Evolutionary conservation across 176 grass and related monocot genomes (phyloP).

Genomic region (Aegilops sharonensis): DNA sequence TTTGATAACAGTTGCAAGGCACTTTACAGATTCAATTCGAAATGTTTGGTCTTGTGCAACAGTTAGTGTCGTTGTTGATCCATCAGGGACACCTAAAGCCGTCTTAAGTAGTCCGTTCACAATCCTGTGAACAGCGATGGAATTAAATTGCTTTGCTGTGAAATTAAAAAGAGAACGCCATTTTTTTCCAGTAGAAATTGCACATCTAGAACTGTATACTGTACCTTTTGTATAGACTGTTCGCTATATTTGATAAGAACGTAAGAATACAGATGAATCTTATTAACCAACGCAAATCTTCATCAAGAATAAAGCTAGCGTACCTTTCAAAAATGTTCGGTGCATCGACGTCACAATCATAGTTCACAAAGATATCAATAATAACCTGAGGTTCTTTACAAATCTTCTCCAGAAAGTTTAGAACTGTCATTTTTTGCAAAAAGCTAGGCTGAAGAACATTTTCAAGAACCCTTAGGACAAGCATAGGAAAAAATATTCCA

Average conservation of each 20-base stretch:
- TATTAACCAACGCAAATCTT: background rate
- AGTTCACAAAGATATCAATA: conserved; percentile 97
- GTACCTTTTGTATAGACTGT: conserved; percentile 1
- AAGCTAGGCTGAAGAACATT: conserved; percentile 96
- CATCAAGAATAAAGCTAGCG: background rate
- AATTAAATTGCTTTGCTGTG: conserved; percentile 52
- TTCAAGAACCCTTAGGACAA: conserved; percentile 89
- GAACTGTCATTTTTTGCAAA: conserved; percentile 95
- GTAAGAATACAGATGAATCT: background rate
- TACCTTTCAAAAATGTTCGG: conserved; percentile 99
- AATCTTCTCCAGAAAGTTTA: conserved; percentile 85
- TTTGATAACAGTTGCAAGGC: conserved; percentile 69
- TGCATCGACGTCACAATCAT: conserved; percentile 97
- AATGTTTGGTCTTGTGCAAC: conserved; percentile 88
- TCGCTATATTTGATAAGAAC: conserved; percentile 4
- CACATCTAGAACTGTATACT: background rate
- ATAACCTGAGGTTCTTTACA: conserved; percentile 84
- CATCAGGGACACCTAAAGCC: conserved; percentile 81
- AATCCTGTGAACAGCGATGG: conserved; percentile 62
- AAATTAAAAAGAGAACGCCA: conserved; percentile 27
- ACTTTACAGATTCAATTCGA: conserved; percentile 89
- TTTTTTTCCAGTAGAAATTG: background rate
- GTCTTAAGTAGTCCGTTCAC: conserved; percentile 95
- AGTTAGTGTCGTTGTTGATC: conserved; percentile 80
- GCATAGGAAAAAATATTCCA: conserved; percentile 99